Evolutionary conservation across 2,329 filamentous ascomycete species (phyloP).

Genomic region (Sarocladium strictum): DNA sequence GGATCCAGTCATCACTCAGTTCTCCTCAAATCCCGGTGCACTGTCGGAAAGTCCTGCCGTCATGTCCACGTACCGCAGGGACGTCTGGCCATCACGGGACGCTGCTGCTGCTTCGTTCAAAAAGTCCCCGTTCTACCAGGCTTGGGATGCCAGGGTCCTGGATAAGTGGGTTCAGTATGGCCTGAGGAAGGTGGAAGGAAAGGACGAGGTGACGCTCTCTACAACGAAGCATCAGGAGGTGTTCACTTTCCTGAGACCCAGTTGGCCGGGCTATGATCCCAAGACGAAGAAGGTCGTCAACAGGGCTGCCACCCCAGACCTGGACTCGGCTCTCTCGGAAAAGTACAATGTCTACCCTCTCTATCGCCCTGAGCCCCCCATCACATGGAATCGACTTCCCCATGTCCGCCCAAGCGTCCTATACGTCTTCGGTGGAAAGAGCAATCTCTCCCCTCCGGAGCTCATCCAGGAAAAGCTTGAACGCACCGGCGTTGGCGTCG

Average conservation of each 20-base stretch:
- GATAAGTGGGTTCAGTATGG: slow-evolving; percentile 58
- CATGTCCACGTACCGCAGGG: slow-evolving; percentile 66
- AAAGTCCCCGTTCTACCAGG: slow-evolving; percentile 63
- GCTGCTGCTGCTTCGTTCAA: slow-evolving; percentile 63
- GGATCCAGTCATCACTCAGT: slow-evolving; percentile 70
- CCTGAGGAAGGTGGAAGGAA: slow-evolving; percentile 35
- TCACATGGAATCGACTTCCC: slow-evolving; percentile 51
- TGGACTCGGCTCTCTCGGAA: slow-evolving; percentile 31
- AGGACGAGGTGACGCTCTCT: slow-evolving; percentile 58
- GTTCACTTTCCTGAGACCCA: slow-evolving; percentile 65
- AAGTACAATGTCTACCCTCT: slow-evolving; percentile 44
- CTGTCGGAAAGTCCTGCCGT: slow-evolving; percentile 38
- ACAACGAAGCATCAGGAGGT: slow-evolving; percentile 81
- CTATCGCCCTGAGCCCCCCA: slow-evolving; percentile 60
- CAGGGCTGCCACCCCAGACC: slow-evolving; percentile 37
- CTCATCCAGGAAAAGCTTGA: slow-evolving; percentile 53
- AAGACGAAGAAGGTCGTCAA: slow-evolving; percentile 33
- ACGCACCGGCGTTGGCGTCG: slow-evolving; percentile 57
- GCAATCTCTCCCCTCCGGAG: slow-evolving; percentile 46
- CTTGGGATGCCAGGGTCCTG: slow-evolving; percentile 78
- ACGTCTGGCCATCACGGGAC: slow-evolving; percentile 72
- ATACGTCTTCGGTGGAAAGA: slow-evolving; percentile 62
- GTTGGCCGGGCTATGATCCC: slow-evolving; percentile 38
- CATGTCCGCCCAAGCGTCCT: slow-evolving; percentile 58
- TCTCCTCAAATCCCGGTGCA: slow-evolving; percentile 31